phyloP scores from a whole-genome alignment of 2,329 filamentous ascomycete species.

The Botrytis elliptica region DNA sequence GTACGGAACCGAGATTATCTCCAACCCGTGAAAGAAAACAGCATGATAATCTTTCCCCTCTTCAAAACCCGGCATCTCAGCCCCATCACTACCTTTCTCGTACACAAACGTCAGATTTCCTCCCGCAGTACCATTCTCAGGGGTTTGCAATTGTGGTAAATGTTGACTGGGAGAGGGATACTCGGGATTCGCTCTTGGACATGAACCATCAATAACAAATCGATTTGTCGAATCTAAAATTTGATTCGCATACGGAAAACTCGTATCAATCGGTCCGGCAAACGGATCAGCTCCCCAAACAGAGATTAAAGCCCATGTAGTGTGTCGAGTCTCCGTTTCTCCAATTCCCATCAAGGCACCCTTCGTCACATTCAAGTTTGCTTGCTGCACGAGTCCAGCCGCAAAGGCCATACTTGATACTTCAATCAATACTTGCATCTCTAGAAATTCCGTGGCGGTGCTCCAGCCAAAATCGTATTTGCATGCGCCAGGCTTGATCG shows the following conservation, averaged over 20 bases:
- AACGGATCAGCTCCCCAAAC: conserved; percentile 45
- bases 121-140: conserved; percentile 37
- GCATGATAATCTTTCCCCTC: conserved; percentile 41
- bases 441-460: conserved; percentile 33
- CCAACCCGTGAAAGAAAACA: conserved; percentile 44
- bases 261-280: conserved; percentile 44
- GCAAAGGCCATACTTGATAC: conserved; percentile 44
- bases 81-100: conserved; percentile 27
- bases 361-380: conserved; percentile 39
- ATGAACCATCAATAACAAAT: conserved; percentile 39
- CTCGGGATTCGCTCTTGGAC: conserved; percentile 41
- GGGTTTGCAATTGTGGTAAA: conserved; percentile 38
- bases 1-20: conserved; percentile 42
- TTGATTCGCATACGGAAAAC: conserved; percentile 45
- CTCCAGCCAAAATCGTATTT: conserved; percentile 38
- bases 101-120: conserved; percentile 39
- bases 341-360: conserved; percentile 43
- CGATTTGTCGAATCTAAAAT: conserved; percentile 42
- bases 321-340: conserved; percentile 43
- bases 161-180: conserved; percentile 43
- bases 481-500: conserved; percentile 44
- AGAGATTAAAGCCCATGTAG: conserved; percentile 45
- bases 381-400: conserved; percentile 41
- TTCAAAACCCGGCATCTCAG: conserved; percentile 32
- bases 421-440: conserved; percentile 41